Evolutionary conservation across 495 filamentous ascomycete species (phyloP), one percentile per base, ranked within the genome.

Genomic region (Friedmanniomyces simplex): DNA sequence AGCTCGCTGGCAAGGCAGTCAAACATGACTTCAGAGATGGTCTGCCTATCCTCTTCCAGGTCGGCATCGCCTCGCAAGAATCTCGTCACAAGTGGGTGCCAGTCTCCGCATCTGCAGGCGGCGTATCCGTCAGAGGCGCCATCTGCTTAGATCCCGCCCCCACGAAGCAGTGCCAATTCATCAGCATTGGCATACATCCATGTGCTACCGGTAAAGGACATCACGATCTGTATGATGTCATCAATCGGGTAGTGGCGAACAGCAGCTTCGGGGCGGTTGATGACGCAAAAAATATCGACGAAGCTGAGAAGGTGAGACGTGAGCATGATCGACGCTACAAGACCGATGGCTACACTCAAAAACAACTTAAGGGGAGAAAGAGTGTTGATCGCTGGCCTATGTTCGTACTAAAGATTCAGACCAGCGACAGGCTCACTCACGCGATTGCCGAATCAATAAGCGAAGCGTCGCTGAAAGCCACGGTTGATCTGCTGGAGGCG

Each of bases 351-450:
- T 79, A 74, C 59, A 84, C 79, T 0, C 72, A 69, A 32, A 76
- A 73, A 58, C 80, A 85, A 36, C 68, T 84, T 39, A 83, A 73
- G 65, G 73, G 74, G 2, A 64, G 70, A 16, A 91, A 87, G 66
- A 79, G 81, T 0, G 73, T 88, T 30, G 89, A 95, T 67, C 77
- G 83, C 59, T 95, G 86, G 86, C 89, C 91, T 1, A 94, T 93
- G 86, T 97, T 96, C 63, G 85, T 84, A 65, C 74, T 98, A 34
- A 82, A 81, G 8, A 81, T 98, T n/a, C 72, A 76, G 2, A 60
- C 79, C 5, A 64, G 68, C 14, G 26, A 43, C 21, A 25, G 50
- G 12, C 12, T 36, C 2, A 22, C 18, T 22, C 24, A 66, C 43
- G 28, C 28, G 13, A 57, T 72, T 26, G 68, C 67, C 14, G 21